Conservation (phyloP, 1,284 basidiomycete genomes). For the Trametes versicolor region DNA sequence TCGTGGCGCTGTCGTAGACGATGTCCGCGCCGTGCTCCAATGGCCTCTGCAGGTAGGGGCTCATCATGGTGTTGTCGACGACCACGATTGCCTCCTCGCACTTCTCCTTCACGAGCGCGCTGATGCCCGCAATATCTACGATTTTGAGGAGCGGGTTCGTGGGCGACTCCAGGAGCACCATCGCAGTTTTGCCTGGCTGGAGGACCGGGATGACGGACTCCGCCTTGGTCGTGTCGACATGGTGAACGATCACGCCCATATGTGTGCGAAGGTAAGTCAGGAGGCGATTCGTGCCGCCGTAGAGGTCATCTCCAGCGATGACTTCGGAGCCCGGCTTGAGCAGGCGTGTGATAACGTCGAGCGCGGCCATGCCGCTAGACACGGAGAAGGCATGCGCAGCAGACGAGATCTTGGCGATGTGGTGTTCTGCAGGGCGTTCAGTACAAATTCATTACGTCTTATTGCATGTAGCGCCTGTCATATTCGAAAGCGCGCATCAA, state of each 20-base stretch:
- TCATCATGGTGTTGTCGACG: conserved; percentile 99
- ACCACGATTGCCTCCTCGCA: conserved; percentile 88
- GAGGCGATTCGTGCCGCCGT: conserved; percentile 97
- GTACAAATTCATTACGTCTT: not conserved
- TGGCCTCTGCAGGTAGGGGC: conserved; percentile 96
- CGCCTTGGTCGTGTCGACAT: conserved; percentile 93
- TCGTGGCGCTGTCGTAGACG: conserved; percentile 98
- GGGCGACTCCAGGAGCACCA: conserved; percentile 97
- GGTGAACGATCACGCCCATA: conserved; percentile 90
- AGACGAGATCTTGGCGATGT: conserved; percentile 94
- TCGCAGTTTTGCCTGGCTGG: conserved; percentile 78
- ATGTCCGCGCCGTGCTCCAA: conserved; percentile 97
- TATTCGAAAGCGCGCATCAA: not conserved
- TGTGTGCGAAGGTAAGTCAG: conserved; percentile 91
- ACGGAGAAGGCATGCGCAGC: conserved; percentile 91
- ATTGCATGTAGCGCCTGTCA: not conserved
- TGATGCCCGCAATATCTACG: conserved; percentile 88
- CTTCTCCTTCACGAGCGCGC: conserved; percentile 82
- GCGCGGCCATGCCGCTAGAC: conserved; percentile 97
- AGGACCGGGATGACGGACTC: conserved; percentile 71
- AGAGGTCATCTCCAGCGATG: conserved; percentile 97
- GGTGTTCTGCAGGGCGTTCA: conserved; percentile 73
- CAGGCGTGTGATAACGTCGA: conserved; percentile 94
- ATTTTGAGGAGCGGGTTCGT: conserved; percentile 99
- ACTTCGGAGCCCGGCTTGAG: conserved; percentile 96